A percentile compares a stretch with the other conserved stretches of the same genome.
Conservation (phyloP, 2,329 filamentous ascomycete genomes). For the Fusarium sp. region DNA sequence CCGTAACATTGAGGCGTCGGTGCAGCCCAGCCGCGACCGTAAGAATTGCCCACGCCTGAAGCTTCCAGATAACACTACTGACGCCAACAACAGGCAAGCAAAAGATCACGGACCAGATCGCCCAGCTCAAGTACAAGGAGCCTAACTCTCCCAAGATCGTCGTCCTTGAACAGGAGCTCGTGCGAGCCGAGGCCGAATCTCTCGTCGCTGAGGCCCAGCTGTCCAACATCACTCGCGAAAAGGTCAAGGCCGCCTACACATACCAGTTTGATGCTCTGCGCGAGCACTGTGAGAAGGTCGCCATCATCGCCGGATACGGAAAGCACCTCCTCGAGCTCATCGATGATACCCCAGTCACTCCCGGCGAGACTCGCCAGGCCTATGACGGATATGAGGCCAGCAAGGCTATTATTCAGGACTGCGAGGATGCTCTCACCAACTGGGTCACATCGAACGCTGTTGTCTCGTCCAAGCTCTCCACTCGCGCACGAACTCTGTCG, state of each 20-base stretch:
- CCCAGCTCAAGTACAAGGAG: constrained; percentile 99
- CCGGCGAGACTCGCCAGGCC: constrained; percentile 92
- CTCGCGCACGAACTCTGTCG: constrained; percentile 86
- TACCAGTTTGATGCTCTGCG: constrained; percentile 98
- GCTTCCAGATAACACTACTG: neutral
- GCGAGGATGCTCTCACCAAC: constrained; percentile 95
- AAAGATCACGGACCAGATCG: constrained; percentile 99
- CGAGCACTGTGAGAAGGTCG: constrained; percentile 98
- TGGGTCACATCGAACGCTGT: constrained; percentile 94
- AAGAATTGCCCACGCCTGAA: constrained; percentile 52
- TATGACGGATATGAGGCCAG: constrained; percentile 99
- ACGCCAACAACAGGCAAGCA: constrained; percentile 78
- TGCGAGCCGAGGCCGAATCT: constrained; percentile 98
- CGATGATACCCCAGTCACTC: constrained; percentile 96
- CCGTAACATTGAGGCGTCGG: constrained; percentile 97
- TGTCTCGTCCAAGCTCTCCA: constrained; percentile 87
- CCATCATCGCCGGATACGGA: constrained; percentile 96
- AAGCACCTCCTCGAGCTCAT: constrained; percentile 98
- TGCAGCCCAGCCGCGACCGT: constrained; percentile 98
- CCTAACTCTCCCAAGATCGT: constrained; percentile 98
- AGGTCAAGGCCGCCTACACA: constrained; percentile 97
- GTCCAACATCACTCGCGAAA: constrained; percentile 99
- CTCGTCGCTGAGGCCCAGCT: constrained; percentile 97
- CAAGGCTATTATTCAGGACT: constrained; percentile 99
- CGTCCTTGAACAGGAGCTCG: constrained; percentile 97